Evolutionary conservation across 768 basidiomycete genomes (phyloP).

Genomic region (Kondoa malvinella): DNA sequence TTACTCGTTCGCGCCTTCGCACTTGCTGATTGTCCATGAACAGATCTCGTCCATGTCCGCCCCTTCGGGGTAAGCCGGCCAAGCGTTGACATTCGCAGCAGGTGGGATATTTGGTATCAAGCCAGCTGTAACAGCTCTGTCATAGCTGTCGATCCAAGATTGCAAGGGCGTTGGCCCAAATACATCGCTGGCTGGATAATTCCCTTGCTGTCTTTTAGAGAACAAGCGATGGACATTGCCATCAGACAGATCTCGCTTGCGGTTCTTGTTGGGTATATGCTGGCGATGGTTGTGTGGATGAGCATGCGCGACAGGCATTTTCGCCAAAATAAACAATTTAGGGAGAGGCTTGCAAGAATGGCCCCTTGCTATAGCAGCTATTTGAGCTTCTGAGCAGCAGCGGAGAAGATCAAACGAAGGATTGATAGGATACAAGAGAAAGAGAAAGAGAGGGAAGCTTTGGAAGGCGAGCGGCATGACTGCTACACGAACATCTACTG

Average conservation of each 20-base stretch:
- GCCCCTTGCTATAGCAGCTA: no score
- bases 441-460: no score
- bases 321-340: no score
- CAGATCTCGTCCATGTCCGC: constrained; percentile 13
- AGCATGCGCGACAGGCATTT: neutral
- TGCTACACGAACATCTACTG: no score
- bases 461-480: no score
- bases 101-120: constrained; percentile 54
- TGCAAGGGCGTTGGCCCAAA: constrained; percentile 9
- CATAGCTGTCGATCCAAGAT: constrained; percentile 19
- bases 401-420: neutral
- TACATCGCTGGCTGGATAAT: neutral
- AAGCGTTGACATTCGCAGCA: constrained; percentile 34
- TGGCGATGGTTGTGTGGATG: neutral
- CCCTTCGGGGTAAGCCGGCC: constrained; percentile 28
- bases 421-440: no score
- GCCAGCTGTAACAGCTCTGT: constrained; percentile 39
- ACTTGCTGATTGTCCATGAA: constrained; percentile 13
- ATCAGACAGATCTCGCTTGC: neutral
- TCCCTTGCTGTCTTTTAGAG: neutral
- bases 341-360: no score
- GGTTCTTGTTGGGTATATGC: neutral
- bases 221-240: neutral
- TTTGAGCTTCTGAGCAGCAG: no score
- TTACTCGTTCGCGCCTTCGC: neutral